Evolutionary conservation across 305 asterid genomes (phyloP), one percentile per base, ranked within the genome.

Genomic region (Nicotiana rustica): DNA sequence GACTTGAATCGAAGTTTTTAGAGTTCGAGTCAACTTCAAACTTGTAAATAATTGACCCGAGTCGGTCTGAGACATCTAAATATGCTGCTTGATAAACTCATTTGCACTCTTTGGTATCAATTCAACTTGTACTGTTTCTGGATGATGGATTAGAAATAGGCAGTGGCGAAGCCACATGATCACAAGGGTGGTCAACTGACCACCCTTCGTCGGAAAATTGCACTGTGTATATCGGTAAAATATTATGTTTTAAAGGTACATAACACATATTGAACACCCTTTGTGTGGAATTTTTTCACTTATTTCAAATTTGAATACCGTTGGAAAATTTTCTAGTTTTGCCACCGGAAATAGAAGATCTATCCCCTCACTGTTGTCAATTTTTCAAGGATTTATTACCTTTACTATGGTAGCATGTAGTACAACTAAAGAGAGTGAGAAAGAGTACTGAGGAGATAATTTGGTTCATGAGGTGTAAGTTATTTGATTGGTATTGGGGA

Each of bases 381-480:
- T 29, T 25, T 75, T 52, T 75, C 65, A 25, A 75, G 65, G 64
- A 75, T 52, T 15, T 75, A 29, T 57, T 52, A 49, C 65, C 80
- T 14, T 75, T 25, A 2, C 17, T 6, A 52, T 75, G 80, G 47
- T 52, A 25, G 65, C 25, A 52, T 55, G 44, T 17, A 52, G 65
- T 75, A 52, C 65, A 49, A 8, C 80, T 52, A 52, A 29, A 15
- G 80, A 52, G 64, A 9, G 65, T 9, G 8, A 52, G 79, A 5
- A 75, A 75, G 80, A 75, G 10, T 8, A 52, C 66, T 29, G 80
- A 52, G 65, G 8, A 75, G 49, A 52, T 47, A 75, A 52, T 75
- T 25, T 14, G 14, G 29, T 44, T 71, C 57, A 17, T 47, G 61
- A 13, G 79, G 15, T 1, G 0, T 71, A 25, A 21, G 21, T 49